phyloP scores from a whole-genome alignment of 1,139 yeast genomes.

The Kazachstania sp. region DNA sequence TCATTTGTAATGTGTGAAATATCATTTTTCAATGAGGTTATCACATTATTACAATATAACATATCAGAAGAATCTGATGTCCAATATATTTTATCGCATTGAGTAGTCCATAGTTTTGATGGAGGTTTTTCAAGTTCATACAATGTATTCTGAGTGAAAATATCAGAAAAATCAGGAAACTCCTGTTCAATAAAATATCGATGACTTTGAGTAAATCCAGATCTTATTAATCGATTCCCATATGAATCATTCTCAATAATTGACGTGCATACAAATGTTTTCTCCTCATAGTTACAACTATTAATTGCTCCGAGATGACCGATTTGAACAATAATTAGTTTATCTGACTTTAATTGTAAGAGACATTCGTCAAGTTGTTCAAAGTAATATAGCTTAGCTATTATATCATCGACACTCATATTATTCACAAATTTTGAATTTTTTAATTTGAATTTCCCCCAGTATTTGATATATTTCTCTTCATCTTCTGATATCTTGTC shows the following conservation, averaged over 20 bases:
- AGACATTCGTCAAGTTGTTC: neutral
- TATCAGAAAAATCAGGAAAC: neutral
- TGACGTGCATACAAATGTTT: neutral
- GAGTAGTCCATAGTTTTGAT: conserved; percentile 5
- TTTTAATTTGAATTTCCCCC: conserved; percentile 4
- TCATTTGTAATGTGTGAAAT: neutral
- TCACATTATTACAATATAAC: neutral
- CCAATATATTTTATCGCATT: conserved; percentile 5
- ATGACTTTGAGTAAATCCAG: neutral
- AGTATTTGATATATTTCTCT: conserved; percentile 6
- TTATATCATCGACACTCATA: neutral
- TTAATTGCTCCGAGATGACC: neutral
- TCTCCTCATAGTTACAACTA: neutral
- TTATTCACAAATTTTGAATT: neutral
- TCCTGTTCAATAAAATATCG: conserved; percentile 3
- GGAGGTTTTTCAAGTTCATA: neutral
- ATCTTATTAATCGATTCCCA: neutral
- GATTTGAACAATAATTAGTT: neutral
- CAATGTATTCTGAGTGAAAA: neutral
- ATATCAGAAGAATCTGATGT: neutral
- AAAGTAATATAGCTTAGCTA: neutral
- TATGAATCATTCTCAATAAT: neutral
- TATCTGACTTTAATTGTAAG: neutral
- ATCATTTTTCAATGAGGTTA: neutral
- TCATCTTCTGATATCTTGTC: conserved; percentile 8